Conservation (phyloP, 2,329 filamentous ascomycete genomes). For the Arthrobotrys megalospora region DNA sequence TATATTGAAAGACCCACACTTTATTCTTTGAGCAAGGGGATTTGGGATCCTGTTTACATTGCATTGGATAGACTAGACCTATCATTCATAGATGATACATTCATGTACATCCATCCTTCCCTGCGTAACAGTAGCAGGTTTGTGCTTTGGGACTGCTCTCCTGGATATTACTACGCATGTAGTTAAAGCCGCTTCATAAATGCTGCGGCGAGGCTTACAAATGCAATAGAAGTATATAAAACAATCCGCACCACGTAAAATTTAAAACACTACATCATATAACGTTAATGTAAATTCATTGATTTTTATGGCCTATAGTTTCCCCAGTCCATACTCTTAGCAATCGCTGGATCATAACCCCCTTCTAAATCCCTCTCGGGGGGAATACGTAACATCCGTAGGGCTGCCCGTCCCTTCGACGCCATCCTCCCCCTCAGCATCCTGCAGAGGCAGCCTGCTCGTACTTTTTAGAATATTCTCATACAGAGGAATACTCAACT, state of each 20-base stretch:
- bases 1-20: no score
- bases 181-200: no score
- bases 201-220: no score
- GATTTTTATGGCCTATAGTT: constrained; percentile 9
- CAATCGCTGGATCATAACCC: not conserved
- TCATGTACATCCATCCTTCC: not conserved
- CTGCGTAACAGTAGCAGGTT: constrained; percentile 1
- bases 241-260: no score
- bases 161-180: no score
- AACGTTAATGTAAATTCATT: not conserved
- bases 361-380: constrained; percentile 25
- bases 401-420: constrained; percentile 3
- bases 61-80: not conserved
- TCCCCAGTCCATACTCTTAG: constrained; percentile 7
- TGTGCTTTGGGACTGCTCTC: not conserved
- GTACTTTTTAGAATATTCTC: constrained; percentile 56
- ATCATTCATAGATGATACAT: not conserved
- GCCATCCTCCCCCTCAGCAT: not conserved
- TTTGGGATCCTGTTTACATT: not conserved
- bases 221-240: no score
- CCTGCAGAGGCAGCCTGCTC: constrained; percentile 31
- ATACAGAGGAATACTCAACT: constrained; percentile 49
- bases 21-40: no score
- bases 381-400: not conserved
- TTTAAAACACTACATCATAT: not conserved